Conservation (phyloP, 2,329 filamentous ascomycete species). For the Aspergillus alliaceus region DNA sequence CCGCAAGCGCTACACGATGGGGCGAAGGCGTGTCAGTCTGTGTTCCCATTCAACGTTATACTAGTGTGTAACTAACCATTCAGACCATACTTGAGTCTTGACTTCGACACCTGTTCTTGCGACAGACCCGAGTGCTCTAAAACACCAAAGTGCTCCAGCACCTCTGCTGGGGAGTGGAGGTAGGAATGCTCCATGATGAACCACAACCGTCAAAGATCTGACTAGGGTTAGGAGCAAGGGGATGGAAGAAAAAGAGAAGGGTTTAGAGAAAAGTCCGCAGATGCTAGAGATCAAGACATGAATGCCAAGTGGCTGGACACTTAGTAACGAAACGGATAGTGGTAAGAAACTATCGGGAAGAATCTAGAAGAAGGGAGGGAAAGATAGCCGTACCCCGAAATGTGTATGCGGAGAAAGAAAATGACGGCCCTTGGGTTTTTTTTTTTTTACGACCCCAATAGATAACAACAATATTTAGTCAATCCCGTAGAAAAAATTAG, state of each 20-base stretch:
- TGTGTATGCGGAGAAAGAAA: neutral
- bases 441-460: neutral
- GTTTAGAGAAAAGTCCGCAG: neutral
- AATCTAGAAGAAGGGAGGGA: conserved; percentile 21
- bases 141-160: conserved; percentile 54
- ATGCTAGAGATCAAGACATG: conserved; percentile 19
- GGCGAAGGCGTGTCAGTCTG: neutral
- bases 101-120: conserved; percentile 47
- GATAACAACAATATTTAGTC: neutral
- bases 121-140: conserved; percentile 53
- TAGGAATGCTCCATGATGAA: conserved; percentile 55
- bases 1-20: conserved; percentile 61
- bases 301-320: conserved; percentile 28
- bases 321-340: conserved; percentile 11
- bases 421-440: neutral
- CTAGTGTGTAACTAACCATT: conserved; percentile 49
- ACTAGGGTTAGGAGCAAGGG: conserved; percentile 8
- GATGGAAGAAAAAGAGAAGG: conserved; percentile 11
- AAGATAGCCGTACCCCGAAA: conserved; percentile 1
- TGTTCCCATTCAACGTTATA: neutral
- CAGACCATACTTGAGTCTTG: conserved; percentile 51
- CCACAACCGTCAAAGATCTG: conserved; percentile 4
- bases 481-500: neutral
- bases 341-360: conserved; percentile 15
- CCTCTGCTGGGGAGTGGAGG: conserved; percentile 49